These are phyloP conservation scores for Scenedesmus sp. DNA, from an alignment of 163 green algal genomes.

Conservation along the genomic window DNA sequence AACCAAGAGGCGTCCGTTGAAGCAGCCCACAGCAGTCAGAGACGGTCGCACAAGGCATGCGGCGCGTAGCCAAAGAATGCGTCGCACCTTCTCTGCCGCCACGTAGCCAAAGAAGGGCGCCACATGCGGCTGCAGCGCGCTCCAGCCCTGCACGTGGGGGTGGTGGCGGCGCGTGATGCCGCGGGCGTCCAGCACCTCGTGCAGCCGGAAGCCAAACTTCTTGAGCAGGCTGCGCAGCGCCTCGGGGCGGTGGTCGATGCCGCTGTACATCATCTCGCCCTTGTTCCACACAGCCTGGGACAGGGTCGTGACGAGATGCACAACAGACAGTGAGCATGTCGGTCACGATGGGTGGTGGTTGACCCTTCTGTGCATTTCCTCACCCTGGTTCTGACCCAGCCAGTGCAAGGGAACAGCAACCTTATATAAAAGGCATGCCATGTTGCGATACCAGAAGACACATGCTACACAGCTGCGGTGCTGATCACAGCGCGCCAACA, in stretches of 20 bases:
- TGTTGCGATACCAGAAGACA: too few species aligned
- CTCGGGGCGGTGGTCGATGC: slow-evolving; percentile 32
- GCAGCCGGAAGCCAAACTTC: slow-evolving; percentile 54
- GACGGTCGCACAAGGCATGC: too few species aligned
- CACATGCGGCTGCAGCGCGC: background rate
- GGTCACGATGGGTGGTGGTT: slow-evolving; percentile 21
- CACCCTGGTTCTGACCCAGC: slow-evolving; percentile 53
- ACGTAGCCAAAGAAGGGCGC: slow-evolving; percentile 48
- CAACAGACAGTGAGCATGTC: too few species aligned
- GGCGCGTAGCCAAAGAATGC: background rate
- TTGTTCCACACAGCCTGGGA: slow-evolving; percentile 59
- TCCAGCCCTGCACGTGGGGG: slow-evolving; percentile 30
- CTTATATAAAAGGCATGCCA: too few species aligned
- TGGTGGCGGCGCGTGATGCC: slow-evolving; percentile 34
- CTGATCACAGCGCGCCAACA: too few species aligned
- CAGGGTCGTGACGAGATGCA: too few species aligned
- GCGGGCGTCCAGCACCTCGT: slow-evolving; percentile 26
- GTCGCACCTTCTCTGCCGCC: slow-evolving; percentile 38
- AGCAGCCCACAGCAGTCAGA: too few species aligned
- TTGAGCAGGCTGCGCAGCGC: slow-evolving; percentile 35
- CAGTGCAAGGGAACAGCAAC: background rate
- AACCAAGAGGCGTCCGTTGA: too few species aligned
- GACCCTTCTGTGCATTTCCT: slow-evolving; percentile 29
- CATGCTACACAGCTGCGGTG: too few species aligned
- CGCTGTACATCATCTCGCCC: slow-evolving; percentile 46